A percentile compares a stretch with the other conserved stretches of the same genome.
Conservation (phyloP, 306 rosid species). For the Lablab purpureus region DNA sequence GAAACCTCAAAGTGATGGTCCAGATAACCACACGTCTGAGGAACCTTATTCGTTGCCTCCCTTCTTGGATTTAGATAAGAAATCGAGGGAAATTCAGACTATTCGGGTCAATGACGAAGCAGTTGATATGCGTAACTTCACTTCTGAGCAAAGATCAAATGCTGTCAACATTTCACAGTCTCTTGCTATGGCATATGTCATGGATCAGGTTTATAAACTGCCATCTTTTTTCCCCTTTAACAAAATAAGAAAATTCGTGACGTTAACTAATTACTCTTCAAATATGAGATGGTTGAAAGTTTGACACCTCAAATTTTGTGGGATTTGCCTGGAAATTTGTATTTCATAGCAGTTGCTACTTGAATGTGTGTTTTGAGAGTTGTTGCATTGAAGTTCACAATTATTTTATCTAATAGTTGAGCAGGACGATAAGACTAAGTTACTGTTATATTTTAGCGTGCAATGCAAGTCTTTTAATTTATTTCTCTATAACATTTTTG, state of each 20-base stretch:
- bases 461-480: conserved; percentile 30
- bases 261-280: not conserved
- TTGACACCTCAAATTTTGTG: conserved; percentile 25
- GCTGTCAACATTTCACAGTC: conserved; percentile 84
- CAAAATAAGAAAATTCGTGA: not conserved
- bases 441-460: conserved; percentile 18
- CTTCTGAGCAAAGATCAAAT: conserved; percentile 71
- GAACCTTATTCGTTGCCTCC: conserved; percentile 60
- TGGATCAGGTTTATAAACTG: conserved; percentile 88
- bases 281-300: conserved; percentile 25
- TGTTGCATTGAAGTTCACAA: conserved; percentile 19
- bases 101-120: conserved; percentile 52
- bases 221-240: not conserved
- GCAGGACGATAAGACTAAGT: conserved; percentile 13
- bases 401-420: conserved; percentile 21
- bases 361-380: conserved; percentile 36
- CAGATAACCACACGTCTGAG: conserved; percentile 49
- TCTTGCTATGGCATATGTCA: conserved; percentile 90
- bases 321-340: conserved; percentile 27
- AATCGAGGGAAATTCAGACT: conserved; percentile 58
- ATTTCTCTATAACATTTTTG: conserved; percentile 21
- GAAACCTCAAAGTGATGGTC: conserved; percentile 54
- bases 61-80: conserved; percentile 56
- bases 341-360: conserved; percentile 32
- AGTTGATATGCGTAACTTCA: conserved; percentile 54